Evolutionary conservation across 73 alveolate genomes (phyloP), one percentile per base, ranked within the genome.

Genomic region (Paramecium octaurelia): DNA sequence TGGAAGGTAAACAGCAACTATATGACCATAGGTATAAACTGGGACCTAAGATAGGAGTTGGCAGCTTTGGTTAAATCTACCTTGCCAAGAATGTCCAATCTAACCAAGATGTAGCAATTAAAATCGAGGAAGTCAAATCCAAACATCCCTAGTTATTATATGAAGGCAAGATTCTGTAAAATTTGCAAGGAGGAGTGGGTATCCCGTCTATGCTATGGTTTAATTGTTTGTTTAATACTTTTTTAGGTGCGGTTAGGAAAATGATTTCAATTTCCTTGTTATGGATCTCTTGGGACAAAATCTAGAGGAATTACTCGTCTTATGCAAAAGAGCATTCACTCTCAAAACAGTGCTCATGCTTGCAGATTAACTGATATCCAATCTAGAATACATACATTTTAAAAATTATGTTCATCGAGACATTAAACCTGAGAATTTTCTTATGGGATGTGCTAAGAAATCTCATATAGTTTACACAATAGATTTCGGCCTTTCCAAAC

Each of bases 401-500:
- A 97, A 96, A 86, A 97, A 97, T 87, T 98, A 92, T 88, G 95
- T 98, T 71, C 99, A 98, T 94, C 77, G 99, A 34, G 99, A 98
- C 92, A 96, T 98, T 42, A 98, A 98, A 86, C 99, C 99, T 9
- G 97, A 95, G 57, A 95, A 95, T 59, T 95, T 95, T 88, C 83
- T 95, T 27, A 93, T 95, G 48, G 98, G 98, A 7, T 73, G 93
- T 31, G 96, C 96, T 29, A 94, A 96, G 60, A 94, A 97, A 86
- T 94, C 96, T 36, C 92, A 94, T 21, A 89, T 68, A 11, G 95
- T 96, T 48, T 96, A 95, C 92, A 88, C 96, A 7, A 96, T 98
- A 54, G 99, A 98, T 93, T 98, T 98, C 92, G 99, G 99, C 27
- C 92, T 97, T 24, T 95, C 99, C 16, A 98, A 97, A 93, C 85